phyloP scores from a whole-genome alignment of 106 monocot genomes.

The Cymbidium sinense region DNA sequence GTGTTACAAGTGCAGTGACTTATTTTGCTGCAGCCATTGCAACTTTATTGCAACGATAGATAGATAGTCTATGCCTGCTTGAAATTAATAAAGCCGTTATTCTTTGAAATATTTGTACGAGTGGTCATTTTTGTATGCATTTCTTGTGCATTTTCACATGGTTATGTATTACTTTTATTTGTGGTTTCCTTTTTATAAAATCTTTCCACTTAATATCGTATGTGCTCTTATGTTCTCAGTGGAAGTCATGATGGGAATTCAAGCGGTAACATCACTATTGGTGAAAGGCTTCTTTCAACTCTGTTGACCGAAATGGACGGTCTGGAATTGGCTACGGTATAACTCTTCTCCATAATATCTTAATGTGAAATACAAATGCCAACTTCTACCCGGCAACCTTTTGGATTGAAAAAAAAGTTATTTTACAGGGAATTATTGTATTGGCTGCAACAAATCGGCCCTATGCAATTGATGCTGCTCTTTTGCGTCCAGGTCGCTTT shows the following conservation, averaged over 20 bases:
- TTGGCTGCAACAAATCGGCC: slow-evolving; percentile 94
- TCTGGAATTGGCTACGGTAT: slow-evolving; percentile 67
- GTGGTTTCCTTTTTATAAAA: background rate
- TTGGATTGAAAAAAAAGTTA: background rate
- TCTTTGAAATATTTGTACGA: background rate
- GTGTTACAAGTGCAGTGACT: background rate
- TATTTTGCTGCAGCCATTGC: background rate
- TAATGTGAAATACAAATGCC: background rate
- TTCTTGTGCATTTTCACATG: background rate
- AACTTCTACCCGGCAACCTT: background rate
- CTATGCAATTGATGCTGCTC: slow-evolving; percentile 87
- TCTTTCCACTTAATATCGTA: background rate
- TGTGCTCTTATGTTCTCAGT: slow-evolving; percentile 15
- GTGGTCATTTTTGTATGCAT: background rate
- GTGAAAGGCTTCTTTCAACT: slow-evolving; percentile 90
- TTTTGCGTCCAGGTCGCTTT: slow-evolving; percentile 93
- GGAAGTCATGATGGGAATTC: slow-evolving; percentile 55
- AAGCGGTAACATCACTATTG: slow-evolving; percentile 56
- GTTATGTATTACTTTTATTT: background rate
- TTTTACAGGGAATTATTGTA: slow-evolving; percentile 84
- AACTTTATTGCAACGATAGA: background rate
- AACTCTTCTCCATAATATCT: background rate
- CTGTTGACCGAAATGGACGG: slow-evolving; percentile 98
- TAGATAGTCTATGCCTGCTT: background rate
- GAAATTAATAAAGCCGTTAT: background rate